phyloP scores from a whole-genome alignment of 164 flowering plant species.

The Macadamia tetraphylla region DNA sequence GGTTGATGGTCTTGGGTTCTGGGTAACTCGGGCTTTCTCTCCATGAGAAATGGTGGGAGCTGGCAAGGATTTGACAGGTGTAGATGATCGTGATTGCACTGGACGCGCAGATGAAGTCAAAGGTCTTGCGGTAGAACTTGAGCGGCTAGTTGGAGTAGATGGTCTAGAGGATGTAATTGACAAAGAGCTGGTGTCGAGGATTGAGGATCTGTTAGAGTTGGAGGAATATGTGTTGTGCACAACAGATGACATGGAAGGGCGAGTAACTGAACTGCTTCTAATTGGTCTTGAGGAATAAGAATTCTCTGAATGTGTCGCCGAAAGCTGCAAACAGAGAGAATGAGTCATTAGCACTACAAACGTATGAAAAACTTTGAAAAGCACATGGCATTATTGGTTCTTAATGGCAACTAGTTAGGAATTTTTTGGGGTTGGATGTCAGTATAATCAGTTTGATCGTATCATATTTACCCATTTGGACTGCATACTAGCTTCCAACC shows the following conservation, averaged over 20 bases:
- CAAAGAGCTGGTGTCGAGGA: constrained; percentile 86
- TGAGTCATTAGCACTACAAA: neutral
- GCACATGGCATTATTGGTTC: neutral
- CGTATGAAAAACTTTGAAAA: neutral
- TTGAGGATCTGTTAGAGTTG: constrained; percentile 37
- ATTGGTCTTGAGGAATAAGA: constrained; percentile 47
- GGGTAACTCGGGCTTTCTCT: constrained; percentile 52
- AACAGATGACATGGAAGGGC: constrained; percentile 44
- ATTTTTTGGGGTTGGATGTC: too few relatives aligned
- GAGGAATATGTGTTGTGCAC: constrained; percentile 46
- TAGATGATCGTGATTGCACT: constrained; percentile 49
- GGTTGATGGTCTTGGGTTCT: constrained; percentile 70
- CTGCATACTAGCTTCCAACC: too few relatives aligned
- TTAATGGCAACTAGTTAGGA: too few relatives aligned
- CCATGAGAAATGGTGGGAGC: constrained; percentile 29
- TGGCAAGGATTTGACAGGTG: constrained; percentile 71
- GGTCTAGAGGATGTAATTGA: constrained; percentile 87
- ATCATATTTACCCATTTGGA: too few relatives aligned
- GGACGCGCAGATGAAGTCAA: constrained; percentile 61
- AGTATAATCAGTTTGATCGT: too few relatives aligned
- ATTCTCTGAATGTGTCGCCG: constrained; percentile 66
- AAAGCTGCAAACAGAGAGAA: constrained; percentile 51
- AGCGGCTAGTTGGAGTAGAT: constrained; percentile 68
- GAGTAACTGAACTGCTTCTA: constrained; percentile 88
- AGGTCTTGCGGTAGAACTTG: constrained; percentile 43